Percentiles rank a stretch among this genome's conserved stretches.
Conservation (phyloP, 768 basidiomycete genomes). For the Sistotremastrum suecicum region DNA sequence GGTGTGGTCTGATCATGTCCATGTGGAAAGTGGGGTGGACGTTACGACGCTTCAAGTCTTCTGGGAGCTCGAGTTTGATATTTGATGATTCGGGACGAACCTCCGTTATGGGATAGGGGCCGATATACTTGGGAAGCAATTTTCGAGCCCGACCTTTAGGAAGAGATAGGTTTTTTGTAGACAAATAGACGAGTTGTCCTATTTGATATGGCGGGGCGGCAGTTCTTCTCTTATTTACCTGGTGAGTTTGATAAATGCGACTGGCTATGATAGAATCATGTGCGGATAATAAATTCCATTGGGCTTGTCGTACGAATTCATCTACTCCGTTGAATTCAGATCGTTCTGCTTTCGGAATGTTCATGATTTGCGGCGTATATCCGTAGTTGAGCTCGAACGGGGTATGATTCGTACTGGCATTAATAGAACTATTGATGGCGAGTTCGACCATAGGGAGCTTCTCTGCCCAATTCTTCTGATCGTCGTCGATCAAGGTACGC, state of each 20-base stretch:
- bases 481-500: background rate
- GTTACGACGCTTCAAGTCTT: background rate
- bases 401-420: conserved; percentile 2
- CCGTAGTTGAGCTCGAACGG: conserved; percentile 15
- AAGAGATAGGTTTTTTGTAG: background rate
- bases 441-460: conserved; percentile 6
- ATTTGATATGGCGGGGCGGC: conserved; percentile 6
- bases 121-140: conserved; percentile 25
- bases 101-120: conserved; percentile 11
- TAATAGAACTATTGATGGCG: conserved; percentile 8
- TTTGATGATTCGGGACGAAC: conserved; percentile 5
- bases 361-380: conserved; percentile 5
- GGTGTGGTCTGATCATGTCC: conserved; percentile 14
- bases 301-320: conserved; percentile 2
- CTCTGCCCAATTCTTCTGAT: conserved; percentile 10
- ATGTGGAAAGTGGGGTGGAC: conserved; percentile 23
- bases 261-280: conserved; percentile 11
- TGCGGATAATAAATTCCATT: conserved; percentile 1
- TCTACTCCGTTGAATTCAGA: conserved; percentile 1
- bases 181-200: conserved; percentile 7
- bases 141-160: conserved; percentile 13
- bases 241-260: conserved; percentile 5
- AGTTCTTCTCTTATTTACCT: conserved; percentile 5
- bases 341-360: background rate
- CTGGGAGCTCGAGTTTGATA: conserved; percentile 15